Evolutionary conservation across 768 basidiomycete genomes (phyloP).

Genomic region (Serendipita vermifera): DNA sequence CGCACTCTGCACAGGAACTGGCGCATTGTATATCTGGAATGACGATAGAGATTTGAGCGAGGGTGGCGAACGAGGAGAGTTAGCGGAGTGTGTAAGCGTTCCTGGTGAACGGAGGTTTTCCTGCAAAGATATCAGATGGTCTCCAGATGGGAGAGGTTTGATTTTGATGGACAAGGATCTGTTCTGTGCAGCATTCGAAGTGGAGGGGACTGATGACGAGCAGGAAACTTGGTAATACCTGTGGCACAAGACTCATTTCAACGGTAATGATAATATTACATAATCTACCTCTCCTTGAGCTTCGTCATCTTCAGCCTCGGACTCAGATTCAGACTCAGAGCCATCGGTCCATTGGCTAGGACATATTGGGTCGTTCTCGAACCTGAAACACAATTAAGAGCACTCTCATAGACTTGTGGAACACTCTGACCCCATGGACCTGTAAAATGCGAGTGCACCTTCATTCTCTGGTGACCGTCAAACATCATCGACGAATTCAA

Average conservation of each 20-base stretch:
- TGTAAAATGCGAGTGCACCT: conserved; percentile 1
- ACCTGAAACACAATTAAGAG: neutral
- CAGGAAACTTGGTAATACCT: neutral
- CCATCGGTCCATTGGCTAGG: conserved; percentile 3
- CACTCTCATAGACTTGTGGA: neutral
- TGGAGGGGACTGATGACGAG: conserved; percentile 38
- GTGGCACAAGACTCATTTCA: neutral
- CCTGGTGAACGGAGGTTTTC: conserved; percentile 48
- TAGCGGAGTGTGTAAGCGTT: conserved; percentile 83
- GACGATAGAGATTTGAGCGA: conserved; percentile 59
- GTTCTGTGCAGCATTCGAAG: conserved; percentile 82
- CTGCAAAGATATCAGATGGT: conserved; percentile 57
- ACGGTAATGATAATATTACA: conserved; percentile 3
- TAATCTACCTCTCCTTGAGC: conserved; percentile 1
- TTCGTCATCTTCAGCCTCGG: neutral
- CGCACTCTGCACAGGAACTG: conserved; percentile 50
- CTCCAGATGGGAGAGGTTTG: conserved; percentile 76
- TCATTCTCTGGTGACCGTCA: neutral
- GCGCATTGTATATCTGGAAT: conserved; percentile 66
- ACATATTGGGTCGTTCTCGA: neutral
- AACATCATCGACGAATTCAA: neutral
- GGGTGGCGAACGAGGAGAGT: conserved; percentile 37
- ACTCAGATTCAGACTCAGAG: neutral
- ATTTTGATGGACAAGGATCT: conserved; percentile 59
- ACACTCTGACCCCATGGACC: neutral